Evolutionary conservation across 1,139 yeast genomes (phyloP), one percentile per base, ranked within the genome.

Genomic region (Geotrichum candidum): DNA sequence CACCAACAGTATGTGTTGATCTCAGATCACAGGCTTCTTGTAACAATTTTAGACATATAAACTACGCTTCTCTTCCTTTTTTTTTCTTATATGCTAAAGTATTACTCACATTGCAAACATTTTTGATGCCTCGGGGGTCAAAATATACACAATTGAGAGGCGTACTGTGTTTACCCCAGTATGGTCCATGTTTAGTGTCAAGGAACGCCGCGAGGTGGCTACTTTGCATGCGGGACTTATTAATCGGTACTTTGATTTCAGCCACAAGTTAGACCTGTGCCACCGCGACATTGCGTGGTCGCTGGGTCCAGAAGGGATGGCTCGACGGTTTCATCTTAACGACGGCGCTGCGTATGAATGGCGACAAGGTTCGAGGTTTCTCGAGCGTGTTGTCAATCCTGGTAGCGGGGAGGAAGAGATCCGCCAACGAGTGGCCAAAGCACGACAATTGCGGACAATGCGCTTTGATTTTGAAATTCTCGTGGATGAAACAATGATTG

Each of bases 391-490:
- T 45, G 71, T 77, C 54, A 84, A 83, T 68, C 84, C 84, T 5
- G 80, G 80, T 50, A 85, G 85, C 7, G 81, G 80, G n/a, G 77
- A 73, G 58, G 86, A 83, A 68, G 87, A 84, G 70, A 70, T 72
- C 38, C 78, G 85, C 61, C 77, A 78, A 63, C 74, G 86, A 63
- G 77, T 84, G 11, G 87, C 86, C 45, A 77, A 77, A 63, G 87
- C 81, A 7, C 77, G 82, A 64, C 77, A 82, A 62, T 78, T 84
- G 82, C 77, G 88, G 67, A 84, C 81, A 67, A 81, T 83, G 74
- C 78, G 81, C 65, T 79, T 84, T 67, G 88, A 85, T 70, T 85
- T 80, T 72, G 88, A 84, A 71, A 68, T 85, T 61, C 73, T 82
- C 55, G 72, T 84, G 25, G 87, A 84, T 70, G 80, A 78, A 58